phyloP scores from a whole-genome alignment of 306 rosid genomes.

The Cucumis cinereus region DNA sequence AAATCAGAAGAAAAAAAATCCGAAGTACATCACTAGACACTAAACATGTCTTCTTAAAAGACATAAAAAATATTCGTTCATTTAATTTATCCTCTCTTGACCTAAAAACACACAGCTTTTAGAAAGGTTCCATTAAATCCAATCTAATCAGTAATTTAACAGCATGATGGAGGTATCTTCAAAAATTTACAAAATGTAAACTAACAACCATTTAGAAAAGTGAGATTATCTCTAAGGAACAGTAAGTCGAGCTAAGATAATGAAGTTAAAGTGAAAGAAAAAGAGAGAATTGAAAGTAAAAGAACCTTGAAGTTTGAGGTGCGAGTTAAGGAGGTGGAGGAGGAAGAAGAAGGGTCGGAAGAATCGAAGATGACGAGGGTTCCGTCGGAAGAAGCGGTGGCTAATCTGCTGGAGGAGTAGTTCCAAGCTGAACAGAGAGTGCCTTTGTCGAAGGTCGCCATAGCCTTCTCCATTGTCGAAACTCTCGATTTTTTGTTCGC shows the following conservation, averaged over 20 bases:
- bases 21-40: not conserved
- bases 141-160: not conserved
- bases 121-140: not conserved
- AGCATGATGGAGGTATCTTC: not conserved
- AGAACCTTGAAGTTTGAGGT: slow-evolving; percentile 54
- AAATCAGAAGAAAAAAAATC: not conserved
- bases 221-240: not conserved
- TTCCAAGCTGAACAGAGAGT: slow-evolving; percentile 76
- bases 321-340: slow-evolving; percentile 36
- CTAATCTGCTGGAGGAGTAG: slow-evolving; percentile 43
- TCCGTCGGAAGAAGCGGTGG: slow-evolving; percentile 59
- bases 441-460: slow-evolving; percentile 48
- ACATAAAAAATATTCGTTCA: not conserved
- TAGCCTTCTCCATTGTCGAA: slow-evolving; percentile 47
- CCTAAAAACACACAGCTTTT: not conserved
- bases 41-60: not conserved
- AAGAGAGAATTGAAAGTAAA: not conserved
- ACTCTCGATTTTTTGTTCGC: not conserved
- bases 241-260: not conserved
- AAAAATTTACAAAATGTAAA: not conserved
- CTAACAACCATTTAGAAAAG: not conserved
- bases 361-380: slow-evolving; percentile 59
- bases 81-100: not conserved
- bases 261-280: not conserved
- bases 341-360: slow-evolving; percentile 40